Percentiles rank a stretch among this genome's conserved stretches.
Conservation (phyloP, 345 rosid genomes). For the Sisymbrium irio region DNA sequence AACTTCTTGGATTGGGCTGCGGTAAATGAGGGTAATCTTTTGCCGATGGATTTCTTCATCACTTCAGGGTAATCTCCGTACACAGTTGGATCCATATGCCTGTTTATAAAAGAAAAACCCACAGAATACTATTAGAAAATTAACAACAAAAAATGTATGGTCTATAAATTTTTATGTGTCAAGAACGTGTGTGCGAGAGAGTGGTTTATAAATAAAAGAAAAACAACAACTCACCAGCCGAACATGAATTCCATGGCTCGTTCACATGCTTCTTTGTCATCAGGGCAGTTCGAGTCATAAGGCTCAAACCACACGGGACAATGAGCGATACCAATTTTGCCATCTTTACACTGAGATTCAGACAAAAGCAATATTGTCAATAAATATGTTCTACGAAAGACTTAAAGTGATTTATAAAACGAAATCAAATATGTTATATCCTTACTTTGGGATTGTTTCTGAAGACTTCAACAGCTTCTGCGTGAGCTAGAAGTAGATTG, state of each 20-base stretch:
- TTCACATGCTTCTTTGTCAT: constrained; percentile 32
- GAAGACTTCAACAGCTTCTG: constrained; percentile 36
- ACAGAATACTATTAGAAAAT: background rate
- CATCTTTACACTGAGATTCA: constrained; percentile 36
- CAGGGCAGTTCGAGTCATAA: constrained; percentile 24
- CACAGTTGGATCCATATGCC: constrained; percentile 39
- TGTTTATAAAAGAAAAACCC: background rate
- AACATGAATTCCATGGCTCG: constrained; percentile 40
- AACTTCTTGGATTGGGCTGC: constrained; percentile 23
- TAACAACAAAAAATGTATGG: background rate
- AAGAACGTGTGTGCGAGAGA: background rate
- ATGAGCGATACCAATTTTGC: constrained; percentile 37
- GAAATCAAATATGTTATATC: background rate
- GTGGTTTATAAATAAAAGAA: background rate
- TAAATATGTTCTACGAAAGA: background rate
- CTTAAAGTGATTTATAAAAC: background rate
- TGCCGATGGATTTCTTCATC: constrained; percentile 29
- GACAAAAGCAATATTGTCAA: background rate
- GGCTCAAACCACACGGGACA: constrained; percentile 40
- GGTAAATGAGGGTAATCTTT: constrained; percentile 36
- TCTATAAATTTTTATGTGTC: background rate
- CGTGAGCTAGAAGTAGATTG: constrained; percentile 37
- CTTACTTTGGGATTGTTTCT: constrained; percentile 33
- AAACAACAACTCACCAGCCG: constrained; percentile 31
- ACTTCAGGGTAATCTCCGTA: constrained; percentile 39